These are phyloP conservation scores for Creolimax fragrantissima DNA, from an alignment of 78 protist genomes.

Conservation along the genomic window DNA sequence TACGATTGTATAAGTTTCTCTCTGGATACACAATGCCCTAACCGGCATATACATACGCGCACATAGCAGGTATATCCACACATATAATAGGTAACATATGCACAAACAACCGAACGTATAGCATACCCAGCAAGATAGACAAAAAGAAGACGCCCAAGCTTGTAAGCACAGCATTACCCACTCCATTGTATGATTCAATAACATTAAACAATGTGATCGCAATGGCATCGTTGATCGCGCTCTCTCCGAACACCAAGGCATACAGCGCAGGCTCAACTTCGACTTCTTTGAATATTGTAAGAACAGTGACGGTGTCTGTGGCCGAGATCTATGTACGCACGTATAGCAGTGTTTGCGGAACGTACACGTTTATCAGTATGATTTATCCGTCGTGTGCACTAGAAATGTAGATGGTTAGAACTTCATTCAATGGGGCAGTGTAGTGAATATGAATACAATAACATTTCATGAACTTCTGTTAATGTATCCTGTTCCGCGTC, in stretches of 20 bases:
- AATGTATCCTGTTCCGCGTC: too few species aligned
- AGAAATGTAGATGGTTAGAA: too few species aligned
- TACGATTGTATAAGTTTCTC: too few species aligned
- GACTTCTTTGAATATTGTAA: conserved; percentile 41
- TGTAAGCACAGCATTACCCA: background rate
- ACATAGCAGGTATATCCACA: too few species aligned
- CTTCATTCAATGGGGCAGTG: too few species aligned
- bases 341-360: background rate
- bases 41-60: too few species aligned
- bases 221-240: conserved; percentile 42
- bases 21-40: too few species aligned
- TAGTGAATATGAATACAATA: too few species aligned
- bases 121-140: conserved; percentile 15
- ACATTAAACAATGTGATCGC: conserved; percentile 28
- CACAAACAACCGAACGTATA: too few species aligned
- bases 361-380: background rate
- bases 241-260: conserved; percentile 42
- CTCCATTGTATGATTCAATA: background rate
- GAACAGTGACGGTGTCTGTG: conserved; percentile 67
- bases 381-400: too few species aligned
- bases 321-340: conserved; percentile 24
- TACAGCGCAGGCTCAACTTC: conserved; percentile 13
- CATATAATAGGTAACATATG: too few species aligned
- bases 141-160: background rate
- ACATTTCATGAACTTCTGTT: too few species aligned